A percentile compares a stretch with the other conserved stretches of the same genome.
phyloP scores from a whole-genome alignment of 1,284 basidiomycete species.

The Mycosarcoma mackinlayi region DNA sequence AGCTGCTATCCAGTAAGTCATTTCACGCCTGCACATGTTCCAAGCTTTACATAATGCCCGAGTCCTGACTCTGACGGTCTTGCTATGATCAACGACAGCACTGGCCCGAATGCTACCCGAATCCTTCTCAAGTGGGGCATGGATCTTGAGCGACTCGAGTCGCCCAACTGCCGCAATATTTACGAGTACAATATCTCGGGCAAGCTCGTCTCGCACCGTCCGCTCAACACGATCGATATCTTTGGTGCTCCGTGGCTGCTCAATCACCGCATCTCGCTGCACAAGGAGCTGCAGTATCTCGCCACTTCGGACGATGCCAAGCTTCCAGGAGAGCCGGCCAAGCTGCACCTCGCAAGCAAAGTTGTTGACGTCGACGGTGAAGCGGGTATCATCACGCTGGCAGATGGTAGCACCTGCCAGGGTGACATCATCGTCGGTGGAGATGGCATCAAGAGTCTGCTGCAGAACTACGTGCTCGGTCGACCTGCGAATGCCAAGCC shows the following conservation, averaged over 20 bases:
- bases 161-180: conserved; percentile 15
- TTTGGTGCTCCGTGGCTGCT: conserved; percentile 59
- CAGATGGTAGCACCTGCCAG: conserved; percentile 42
- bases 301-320: conserved; percentile 45
- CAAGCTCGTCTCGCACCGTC: conserved; percentile 11
- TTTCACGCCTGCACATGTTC: not conserved
- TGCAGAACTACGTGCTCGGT: conserved; percentile 66
- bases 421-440: conserved; percentile 64
- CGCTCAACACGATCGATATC: conserved; percentile 20
- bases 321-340: conserved; percentile 16
- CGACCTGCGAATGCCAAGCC: conserved; percentile 38
- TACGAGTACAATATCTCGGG: conserved; percentile 20
- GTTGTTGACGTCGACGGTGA: conserved; percentile 49
- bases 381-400: conserved; percentile 42
- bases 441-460: conserved; percentile 68
- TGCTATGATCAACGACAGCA: conserved; percentile 2
- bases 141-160: conserved; percentile 18
- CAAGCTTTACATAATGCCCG: not conserved
- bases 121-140: conserved; percentile 25
- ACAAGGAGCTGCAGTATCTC: conserved; percentile 54
- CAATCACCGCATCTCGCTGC: conserved; percentile 66
- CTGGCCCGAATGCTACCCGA: conserved; percentile 18
- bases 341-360: conserved; percentile 28
- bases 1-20: conserved; percentile 18
- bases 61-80: too few relatives aligned